Conservation (phyloP, 75 land plant species). For the Pinus albicaulis region DNA sequence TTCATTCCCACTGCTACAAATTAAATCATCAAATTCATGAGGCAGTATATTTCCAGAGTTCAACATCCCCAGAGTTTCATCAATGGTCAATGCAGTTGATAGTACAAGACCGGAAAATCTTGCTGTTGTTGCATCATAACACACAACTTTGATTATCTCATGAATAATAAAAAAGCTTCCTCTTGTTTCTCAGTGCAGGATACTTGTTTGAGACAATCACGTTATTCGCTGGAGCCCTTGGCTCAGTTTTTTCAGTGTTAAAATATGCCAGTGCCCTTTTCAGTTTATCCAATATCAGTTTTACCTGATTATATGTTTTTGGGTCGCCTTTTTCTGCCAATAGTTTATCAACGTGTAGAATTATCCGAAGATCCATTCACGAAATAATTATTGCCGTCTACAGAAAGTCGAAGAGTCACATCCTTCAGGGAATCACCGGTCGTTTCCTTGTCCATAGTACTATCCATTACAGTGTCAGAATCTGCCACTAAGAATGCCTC, state of each 20-base stretch:
- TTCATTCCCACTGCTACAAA: too few relatives aligned
- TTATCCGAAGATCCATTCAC: conserved; percentile 39
- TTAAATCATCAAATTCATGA: too few relatives aligned
- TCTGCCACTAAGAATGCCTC: conserved; percentile 94
- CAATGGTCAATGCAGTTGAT: too few relatives aligned
- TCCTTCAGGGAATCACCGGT: conserved; percentile 83
- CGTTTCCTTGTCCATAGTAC: conserved; percentile 39
- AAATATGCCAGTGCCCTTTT: conserved; percentile 21
- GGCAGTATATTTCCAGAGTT: conserved; percentile 45
- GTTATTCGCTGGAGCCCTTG: too few relatives aligned
- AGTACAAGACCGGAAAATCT: too few relatives aligned
- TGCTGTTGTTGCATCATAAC: too few relatives aligned
- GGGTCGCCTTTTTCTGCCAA: conserved; percentile 19
- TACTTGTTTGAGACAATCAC: too few relatives aligned
- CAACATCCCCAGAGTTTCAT: conserved; percentile 43
- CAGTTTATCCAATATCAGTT: conserved; percentile 39
- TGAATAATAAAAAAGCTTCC: conserved; percentile 46
- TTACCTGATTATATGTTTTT: conserved; percentile 49
- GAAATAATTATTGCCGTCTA: too few relatives aligned
- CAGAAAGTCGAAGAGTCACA: conserved; percentile 71
- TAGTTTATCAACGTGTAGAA: conserved; percentile 19
- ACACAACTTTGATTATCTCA: too few relatives aligned
- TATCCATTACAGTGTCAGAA: conserved; percentile 58
- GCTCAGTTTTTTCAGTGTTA: too few relatives aligned
- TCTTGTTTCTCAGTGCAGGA: too few relatives aligned